Base-by-base conservation (phyloP, 2,329 filamentous ascomycete species). In the Ophiocordyceps camponoti-leonardi region DNA sequence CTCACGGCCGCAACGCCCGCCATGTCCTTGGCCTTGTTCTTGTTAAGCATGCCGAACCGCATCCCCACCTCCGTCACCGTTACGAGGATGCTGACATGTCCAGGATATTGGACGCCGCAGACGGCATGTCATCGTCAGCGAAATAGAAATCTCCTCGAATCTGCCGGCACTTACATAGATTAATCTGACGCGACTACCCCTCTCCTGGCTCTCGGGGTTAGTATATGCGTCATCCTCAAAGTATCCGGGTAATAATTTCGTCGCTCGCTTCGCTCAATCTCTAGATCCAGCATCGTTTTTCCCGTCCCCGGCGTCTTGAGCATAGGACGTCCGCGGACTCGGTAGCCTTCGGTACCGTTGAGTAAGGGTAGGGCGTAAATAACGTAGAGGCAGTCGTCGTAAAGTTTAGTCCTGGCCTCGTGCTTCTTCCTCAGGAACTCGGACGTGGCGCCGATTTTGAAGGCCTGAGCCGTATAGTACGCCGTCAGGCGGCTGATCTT, bases 301-400 rank as follows among this genome's bases (percentile, higher is more conserved):
- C 92, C 90, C 0, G 72, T 75, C 14, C 92, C 92, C 0, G 90
- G 88, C 42, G 84, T 93, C 64, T 94, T 94, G 45, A 96, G 66
- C 22, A 94, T 83, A 0, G 92, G 92, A 56, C 88, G 86, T 58
- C 90, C 95, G 54, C 86, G 77, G 23, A 98, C 71, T 23, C 92
- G 73, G 61, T 88, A 95, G 1, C 92, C 90, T 43, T 94, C 87
- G 42, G 71, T 77, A 1, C 90, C 92, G 2, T 86, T 83, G 45
- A 96, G 69, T 16, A 98, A 67, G 6, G 92, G 92, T 28, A 95
- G 67, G 58, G 95, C 88, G 61, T 98, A 98, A 43, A 94, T 90
- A 23, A 82, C 86, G 59, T 98, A 98, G 22, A 98, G 69, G 58
- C 92, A 98, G 62, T 98, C 92, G 61, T 98, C 92, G 63, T 98